phyloP scores from a whole-genome alignment of 2,329 filamentous ascomycete species.

The Aureobasidium sp. region DNA sequence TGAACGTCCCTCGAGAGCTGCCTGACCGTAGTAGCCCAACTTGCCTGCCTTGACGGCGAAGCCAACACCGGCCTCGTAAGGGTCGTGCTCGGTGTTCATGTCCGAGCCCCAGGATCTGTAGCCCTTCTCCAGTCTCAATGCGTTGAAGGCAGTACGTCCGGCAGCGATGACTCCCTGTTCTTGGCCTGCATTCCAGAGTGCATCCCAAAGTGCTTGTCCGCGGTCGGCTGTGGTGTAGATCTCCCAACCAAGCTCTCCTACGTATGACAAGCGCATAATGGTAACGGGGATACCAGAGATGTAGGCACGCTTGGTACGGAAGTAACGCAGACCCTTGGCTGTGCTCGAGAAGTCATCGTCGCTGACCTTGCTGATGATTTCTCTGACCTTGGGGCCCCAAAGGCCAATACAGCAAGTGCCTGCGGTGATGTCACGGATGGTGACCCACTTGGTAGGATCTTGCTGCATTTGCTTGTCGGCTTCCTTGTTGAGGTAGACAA shows the following conservation, averaged over 20 bases:
- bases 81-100: conserved; percentile 55
- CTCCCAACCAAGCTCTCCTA: conserved; percentile 58
- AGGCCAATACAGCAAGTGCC: conserved; percentile 56
- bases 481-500: conserved; percentile 48
- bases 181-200: conserved; percentile 49
- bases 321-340: conserved; percentile 43
- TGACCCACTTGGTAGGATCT: conserved; percentile 38
- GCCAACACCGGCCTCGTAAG: conserved; percentile 52
- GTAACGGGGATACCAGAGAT: conserved; percentile 52
- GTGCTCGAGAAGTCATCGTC: conserved; percentile 38
- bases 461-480: conserved; percentile 43
- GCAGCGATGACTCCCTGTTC: conserved; percentile 51
- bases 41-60: conserved; percentile 45
- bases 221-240: conserved; percentile 54
- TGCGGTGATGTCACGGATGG: conserved; percentile 54
- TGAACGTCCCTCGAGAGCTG: conserved; percentile 40
- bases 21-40: conserved; percentile 45
- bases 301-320: conserved; percentile 42
- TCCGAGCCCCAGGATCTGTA: conserved; percentile 52
- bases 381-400: conserved; percentile 52
- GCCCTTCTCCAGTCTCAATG: conserved; percentile 54
- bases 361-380: conserved; percentile 44
- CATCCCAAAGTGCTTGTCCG: conserved; percentile 53
- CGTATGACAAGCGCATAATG: conserved; percentile 51
- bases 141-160: conserved; percentile 52